These are phyloP conservation scores for Echinosophora koreensis DNA, from an alignment of 306 rosid genomes.

Conservation along the genomic window DNA sequence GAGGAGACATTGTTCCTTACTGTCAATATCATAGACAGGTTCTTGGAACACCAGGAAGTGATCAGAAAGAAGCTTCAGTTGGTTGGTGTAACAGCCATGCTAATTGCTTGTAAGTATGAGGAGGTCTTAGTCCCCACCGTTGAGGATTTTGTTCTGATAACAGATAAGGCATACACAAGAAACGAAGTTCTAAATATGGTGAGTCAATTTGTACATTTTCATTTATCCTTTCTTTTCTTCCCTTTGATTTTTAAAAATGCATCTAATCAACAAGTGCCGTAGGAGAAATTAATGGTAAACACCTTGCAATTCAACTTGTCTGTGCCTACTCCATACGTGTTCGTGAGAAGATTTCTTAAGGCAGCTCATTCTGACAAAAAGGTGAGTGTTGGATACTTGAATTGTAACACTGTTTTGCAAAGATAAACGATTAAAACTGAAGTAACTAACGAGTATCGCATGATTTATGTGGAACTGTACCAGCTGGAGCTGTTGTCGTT, in stretches of 20 bases:
- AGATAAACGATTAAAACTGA: not conserved
- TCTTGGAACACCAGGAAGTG: conserved; percentile 50
- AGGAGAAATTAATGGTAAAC: conserved; percentile 61
- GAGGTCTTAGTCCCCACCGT: conserved; percentile 57
- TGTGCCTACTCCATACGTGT: conserved; percentile 57
- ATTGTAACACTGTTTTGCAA: not conserved
- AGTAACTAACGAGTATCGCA: conserved; percentile 15
- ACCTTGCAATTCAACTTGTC: conserved; percentile 54
- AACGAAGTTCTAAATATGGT: conserved; percentile 54
- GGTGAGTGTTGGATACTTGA: too few species aligned
- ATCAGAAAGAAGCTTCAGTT: conserved; percentile 58
- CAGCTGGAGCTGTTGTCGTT: conserved; percentile 80
- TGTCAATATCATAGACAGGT: conserved; percentile 58
- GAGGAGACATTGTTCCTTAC: conserved; percentile 58
- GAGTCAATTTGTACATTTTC: not conserved
- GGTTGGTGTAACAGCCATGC: conserved; percentile 60
- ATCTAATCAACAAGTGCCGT: conserved; percentile 21
- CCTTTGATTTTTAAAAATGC: conserved; percentile 24
- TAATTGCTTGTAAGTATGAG: conserved; percentile 61
- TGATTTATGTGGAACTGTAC: conserved; percentile 38
- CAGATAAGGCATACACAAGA: conserved; percentile 58
- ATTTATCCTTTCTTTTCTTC: not conserved
- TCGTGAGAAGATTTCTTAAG: conserved; percentile 58
- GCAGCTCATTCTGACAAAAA: conserved; percentile 54
- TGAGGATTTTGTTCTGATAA: conserved; percentile 56